A percentile compares a stretch with the other conserved stretches of the same genome.
These are phyloP conservation scores for Termitomyces sp. DNA, from an alignment of 768 basidiomycete species.

Conservation along the genomic window DNA sequence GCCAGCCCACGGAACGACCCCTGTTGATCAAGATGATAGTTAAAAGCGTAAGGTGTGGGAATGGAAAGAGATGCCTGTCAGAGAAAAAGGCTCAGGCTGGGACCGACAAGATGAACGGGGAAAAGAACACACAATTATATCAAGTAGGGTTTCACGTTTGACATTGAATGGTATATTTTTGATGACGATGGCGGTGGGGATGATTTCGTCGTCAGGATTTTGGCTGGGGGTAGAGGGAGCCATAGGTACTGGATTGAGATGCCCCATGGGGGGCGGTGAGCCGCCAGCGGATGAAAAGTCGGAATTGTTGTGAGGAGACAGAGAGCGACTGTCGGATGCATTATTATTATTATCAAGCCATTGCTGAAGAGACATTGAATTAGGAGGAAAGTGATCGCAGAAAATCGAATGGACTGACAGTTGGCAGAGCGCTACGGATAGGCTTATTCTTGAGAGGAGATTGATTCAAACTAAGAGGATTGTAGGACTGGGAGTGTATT, in stretches of 20 bases:
- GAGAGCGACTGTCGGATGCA: conserved; percentile 66
- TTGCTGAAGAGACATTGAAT: conserved; percentile 50
- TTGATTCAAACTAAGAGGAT: conserved; percentile 54
- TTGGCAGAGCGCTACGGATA: conserved; percentile 65
- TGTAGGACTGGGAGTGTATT: conserved; percentile 54
- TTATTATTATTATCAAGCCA: conserved; percentile 70
- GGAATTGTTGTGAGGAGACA: conserved; percentile 84
- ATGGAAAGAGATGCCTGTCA: conserved; percentile 83
- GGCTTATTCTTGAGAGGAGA: conserved; percentile 78
- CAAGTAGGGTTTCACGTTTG: conserved; percentile 91
- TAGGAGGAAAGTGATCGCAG: conserved; percentile 10
- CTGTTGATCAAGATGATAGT: conserved; percentile 96
- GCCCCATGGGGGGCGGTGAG: conserved; percentile 60
- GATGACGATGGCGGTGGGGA: conserved; percentile 98
- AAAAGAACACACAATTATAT: conserved; percentile 79
- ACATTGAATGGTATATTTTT: conserved; percentile 99
- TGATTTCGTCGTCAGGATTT: conserved; percentile 82
- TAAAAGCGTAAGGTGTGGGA: conserved; percentile 98
- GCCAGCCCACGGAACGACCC: conserved; percentile 97
- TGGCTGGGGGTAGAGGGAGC: conserved; percentile 48
- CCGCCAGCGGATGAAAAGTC: conserved; percentile 87
- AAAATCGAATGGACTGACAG: conserved; percentile 47
- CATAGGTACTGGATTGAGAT: conserved; percentile 42
- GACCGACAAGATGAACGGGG: not conserved
- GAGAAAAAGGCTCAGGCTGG: conserved; percentile 10